Evolutionary conservation across 768 basidiomycete genomes (phyloP), one percentile per base, ranked within the genome.

Genomic region (Lenzites betulinus): DNA sequence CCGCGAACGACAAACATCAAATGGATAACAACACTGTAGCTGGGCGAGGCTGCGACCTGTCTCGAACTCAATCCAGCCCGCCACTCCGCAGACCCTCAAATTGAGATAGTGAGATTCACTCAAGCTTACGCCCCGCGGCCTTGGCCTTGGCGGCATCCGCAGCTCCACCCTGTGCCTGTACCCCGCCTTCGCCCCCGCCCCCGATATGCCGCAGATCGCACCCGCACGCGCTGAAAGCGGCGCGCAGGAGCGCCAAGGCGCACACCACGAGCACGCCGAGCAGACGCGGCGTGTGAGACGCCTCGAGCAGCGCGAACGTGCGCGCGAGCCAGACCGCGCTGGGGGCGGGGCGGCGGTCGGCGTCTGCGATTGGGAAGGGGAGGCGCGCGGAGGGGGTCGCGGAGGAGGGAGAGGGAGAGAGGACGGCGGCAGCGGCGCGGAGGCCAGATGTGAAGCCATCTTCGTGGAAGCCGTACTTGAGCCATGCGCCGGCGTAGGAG

Each of bases 391-490:
- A 23, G 12, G 3, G 5, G 20, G 56, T 23, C 36, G 30, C 7
- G 26, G 47, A 30, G 15, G 47, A 16, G 46, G 46, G 25, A 16
- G 46, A 48, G 25, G 46, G 8, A 18, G 59, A 66, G 62, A 49
- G 28, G 25, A 69, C 51, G 13, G 64, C 6, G 62, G 64, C 76
- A 3, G 70, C 75, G 12, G 72, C 75, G 48, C 71, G 70, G 35
- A 81, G 66, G 8, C 79, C 80, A 1, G 77, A 74, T 2, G 80
- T 73, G 69, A 90, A 90, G 2, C 87, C 89, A 67, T 91, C 91
- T 73, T 92, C 89, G 73, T 93, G 90, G 78, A 92, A 91, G 18
- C 89, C 90, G 66, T 90, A 91, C 58, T 83, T 83, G 46, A 86
- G 79, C 77, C 87, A 92, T 25, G 90, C 90, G 11, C 89, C 88